Evolutionary conservation across 805 yeast species (phyloP).

Genomic region (Gaillardinia entomophila): DNA sequence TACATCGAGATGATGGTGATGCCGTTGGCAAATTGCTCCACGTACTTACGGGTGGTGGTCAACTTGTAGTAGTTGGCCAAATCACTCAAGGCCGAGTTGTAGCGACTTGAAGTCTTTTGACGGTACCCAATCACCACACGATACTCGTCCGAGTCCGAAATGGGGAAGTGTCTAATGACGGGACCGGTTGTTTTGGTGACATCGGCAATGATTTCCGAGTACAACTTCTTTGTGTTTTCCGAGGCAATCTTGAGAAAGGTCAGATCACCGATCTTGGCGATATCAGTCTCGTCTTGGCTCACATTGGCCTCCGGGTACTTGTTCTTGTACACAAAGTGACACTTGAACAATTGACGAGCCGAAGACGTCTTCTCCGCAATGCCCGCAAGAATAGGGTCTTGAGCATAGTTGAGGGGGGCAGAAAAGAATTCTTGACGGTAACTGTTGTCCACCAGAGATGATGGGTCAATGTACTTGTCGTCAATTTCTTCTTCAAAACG

Average conservation of each 20-base stretch:
- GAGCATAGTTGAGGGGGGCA: constrained; percentile 48
- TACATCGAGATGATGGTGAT: constrained; percentile 83
- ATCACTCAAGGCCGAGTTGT: constrained; percentile 79
- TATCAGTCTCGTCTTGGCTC: constrained; percentile 39
- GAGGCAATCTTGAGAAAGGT: constrained; percentile 77
- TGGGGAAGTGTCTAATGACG: constrained; percentile 78
- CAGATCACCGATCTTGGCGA: constrained; percentile 68
- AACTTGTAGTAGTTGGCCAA: constrained; percentile 86
- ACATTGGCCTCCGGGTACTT: constrained; percentile 13
- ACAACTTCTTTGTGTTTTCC: constrained; percentile 69
- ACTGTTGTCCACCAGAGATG: constrained; percentile 26
- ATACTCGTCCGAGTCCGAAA: constrained; percentile 76
- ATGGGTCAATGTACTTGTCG: constrained; percentile 66
- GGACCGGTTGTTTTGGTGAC: constrained; percentile 83
- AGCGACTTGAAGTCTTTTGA: constrained; percentile 78
- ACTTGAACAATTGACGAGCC: constrained; percentile 47
- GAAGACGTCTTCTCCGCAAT: constrained; percentile 25
- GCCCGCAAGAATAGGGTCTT: constrained; percentile 42
- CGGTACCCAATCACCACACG: constrained; percentile 85
- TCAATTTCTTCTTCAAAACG: constrained; percentile 74
- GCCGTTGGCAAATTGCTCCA: constrained; percentile 90
- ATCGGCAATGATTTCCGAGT: constrained; percentile 63
- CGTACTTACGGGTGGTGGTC: constrained; percentile 80
- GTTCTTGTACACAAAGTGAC: constrained; percentile 81
- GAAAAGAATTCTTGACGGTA: constrained; percentile 77